Evolutionary conservation across 768 basidiomycete species (phyloP).

Genomic region (Cystobasidiopsis lactophilus): DNA sequence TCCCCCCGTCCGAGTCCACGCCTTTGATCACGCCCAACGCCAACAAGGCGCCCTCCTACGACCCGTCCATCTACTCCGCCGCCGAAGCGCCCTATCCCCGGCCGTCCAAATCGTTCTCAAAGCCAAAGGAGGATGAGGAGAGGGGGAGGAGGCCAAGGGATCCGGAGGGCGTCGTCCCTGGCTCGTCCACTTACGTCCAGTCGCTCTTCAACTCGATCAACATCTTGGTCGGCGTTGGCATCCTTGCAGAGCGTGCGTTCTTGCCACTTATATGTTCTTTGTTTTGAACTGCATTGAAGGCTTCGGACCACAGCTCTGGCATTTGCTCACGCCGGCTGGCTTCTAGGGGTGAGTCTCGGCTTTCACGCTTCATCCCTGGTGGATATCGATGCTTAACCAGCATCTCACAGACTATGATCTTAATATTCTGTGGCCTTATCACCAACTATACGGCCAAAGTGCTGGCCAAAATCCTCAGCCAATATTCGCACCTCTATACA

Average conservation of each 20-base stretch:
- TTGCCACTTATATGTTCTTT: neutral
- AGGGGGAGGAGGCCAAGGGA: too few relatives aligned
- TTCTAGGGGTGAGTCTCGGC: too few relatives aligned
- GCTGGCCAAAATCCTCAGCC: conserved; percentile 49
- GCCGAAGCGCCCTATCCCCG: too few relatives aligned
- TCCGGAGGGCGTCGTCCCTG: neutral
- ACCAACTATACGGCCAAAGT: conserved; percentile 90
- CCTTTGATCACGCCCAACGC: too few relatives aligned
- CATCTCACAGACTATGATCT: conserved; percentile 44
- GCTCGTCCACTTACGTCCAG: conserved; percentile 17
- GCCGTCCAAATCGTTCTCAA: too few relatives aligned
- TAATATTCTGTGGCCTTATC: conserved; percentile 52
- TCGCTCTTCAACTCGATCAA: conserved; percentile 21
- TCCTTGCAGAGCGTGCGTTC: conserved; percentile 14
- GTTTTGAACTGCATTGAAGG: neutral
- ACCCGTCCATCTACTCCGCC: too few relatives aligned
- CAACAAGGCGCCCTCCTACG: too few relatives aligned
- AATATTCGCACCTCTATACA: conserved; percentile 47
- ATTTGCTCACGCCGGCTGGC: conserved; percentile 79
- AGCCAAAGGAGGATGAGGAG: too few relatives aligned
- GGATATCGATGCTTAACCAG: too few relatives aligned
- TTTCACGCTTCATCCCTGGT: too few relatives aligned
- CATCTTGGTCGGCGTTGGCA: conserved; percentile 18
- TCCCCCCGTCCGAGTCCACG: too few relatives aligned
- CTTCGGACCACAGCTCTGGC: conserved; percentile 41